A percentile compares a stretch with the other conserved stretches of the same genome.
These are phyloP conservation scores for Xylariaceae sp. DNA, from an alignment of 2,329 filamentous ascomycete genomes.

Conservation along the genomic window DNA sequence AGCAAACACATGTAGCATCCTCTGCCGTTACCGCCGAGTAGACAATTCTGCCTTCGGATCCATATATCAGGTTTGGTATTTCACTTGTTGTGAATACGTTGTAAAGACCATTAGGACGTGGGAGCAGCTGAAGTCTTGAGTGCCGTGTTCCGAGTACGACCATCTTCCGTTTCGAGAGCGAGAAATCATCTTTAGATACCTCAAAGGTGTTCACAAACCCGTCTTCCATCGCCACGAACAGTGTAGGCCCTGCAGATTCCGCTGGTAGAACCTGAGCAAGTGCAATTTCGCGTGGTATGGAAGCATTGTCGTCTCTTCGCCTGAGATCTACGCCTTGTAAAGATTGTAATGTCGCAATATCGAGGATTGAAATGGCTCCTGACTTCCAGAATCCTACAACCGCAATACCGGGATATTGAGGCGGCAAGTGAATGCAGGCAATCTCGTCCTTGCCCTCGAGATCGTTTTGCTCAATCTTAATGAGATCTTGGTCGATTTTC, in stretches of 20 bases:
- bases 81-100: constrained; percentile 94
- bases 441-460: constrained; percentile 71
- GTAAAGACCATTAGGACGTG: constrained; percentile 63
- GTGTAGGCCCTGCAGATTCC: constrained; percentile 58
- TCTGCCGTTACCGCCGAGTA: constrained; percentile 94
- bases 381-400: constrained; percentile 86
- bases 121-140: constrained; percentile 75
- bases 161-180: constrained; percentile 71
- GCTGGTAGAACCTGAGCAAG: constrained; percentile 74
- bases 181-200: constrained; percentile 59
- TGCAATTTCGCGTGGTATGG: constrained; percentile 78
- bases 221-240: constrained; percentile 90
- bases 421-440: constrained; percentile 76
- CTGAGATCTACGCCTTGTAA: constrained; percentile 63
- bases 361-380: constrained; percentile 73
- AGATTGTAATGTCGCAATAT: constrained; percentile 63
- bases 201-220: constrained; percentile 85
- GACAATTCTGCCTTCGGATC: constrained; percentile 79
- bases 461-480: constrained; percentile 56
- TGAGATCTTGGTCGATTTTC: constrained; percentile 57
- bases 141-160: constrained; percentile 84
- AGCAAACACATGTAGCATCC: constrained; percentile 75
- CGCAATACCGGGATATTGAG: constrained; percentile 61
- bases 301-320: constrained; percentile 62
- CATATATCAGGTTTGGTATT: constrained; percentile 90